phyloP scores from a whole-genome alignment of 1,284 basidiomycete species.

The Cryptococcus floricola region DNA sequence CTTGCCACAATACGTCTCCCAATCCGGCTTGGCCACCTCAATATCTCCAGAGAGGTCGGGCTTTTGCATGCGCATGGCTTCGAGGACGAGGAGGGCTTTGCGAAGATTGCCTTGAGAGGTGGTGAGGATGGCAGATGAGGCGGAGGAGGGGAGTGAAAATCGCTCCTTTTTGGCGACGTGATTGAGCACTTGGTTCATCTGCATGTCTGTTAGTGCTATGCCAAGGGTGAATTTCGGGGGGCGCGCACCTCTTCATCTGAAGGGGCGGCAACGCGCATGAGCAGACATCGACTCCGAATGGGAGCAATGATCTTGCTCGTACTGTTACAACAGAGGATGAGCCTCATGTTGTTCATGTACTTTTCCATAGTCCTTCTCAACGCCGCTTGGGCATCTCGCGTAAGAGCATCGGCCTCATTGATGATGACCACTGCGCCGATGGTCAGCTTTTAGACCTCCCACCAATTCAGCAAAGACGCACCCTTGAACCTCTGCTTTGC shows the following conservation, averaged over 20 bases:
- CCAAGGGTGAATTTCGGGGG: background rate
- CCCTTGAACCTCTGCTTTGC: constrained; percentile 97
- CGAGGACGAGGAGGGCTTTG: constrained; percentile 89
- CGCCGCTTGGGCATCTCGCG: constrained; percentile 94
- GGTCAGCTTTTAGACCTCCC: background rate
- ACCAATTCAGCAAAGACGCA: constrained; percentile 38
- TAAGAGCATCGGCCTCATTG: constrained; percentile 92
- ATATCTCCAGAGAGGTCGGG: constrained; percentile 68
- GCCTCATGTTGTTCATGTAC: constrained; percentile 95
- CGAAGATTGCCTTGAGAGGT: constrained; percentile 88
- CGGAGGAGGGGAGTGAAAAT: constrained; percentile 74
- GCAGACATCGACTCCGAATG: constrained; percentile 89
- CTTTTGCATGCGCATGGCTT: constrained; percentile 94
- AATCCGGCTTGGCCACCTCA: constrained; percentile 90
- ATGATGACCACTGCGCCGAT: constrained; percentile 85
- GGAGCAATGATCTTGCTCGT: constrained; percentile 96
- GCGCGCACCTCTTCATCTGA: constrained; percentile 64
- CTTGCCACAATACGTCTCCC: constrained; percentile 96
- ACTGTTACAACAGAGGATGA: constrained; percentile 97
- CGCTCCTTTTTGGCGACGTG: constrained; percentile 78
- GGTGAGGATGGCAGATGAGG: constrained; percentile 67
- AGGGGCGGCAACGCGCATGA: constrained; percentile 90
- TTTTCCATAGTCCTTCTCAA: constrained; percentile 98
- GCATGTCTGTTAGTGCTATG: background rate
- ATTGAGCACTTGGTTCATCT: constrained; percentile 78